Evolutionary conservation across 768 basidiomycete species (phyloP).

Genomic region (Peribolospora kevripleyi): DNA sequence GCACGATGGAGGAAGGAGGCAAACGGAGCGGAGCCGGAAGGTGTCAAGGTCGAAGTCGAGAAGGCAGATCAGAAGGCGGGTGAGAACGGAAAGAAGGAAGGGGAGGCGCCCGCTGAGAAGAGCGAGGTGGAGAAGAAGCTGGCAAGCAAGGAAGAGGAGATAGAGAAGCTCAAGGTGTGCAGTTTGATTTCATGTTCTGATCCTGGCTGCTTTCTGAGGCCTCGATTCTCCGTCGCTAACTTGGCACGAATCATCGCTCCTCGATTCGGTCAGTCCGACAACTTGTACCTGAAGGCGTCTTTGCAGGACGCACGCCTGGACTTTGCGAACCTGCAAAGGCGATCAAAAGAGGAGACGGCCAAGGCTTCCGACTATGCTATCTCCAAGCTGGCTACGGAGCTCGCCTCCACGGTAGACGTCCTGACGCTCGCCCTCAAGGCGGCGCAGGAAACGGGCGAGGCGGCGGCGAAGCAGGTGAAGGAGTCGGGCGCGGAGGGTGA

Average conservation of each 20-base stretch:
- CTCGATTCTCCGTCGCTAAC: too few relatives aligned
- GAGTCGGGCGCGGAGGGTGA: conserved; percentile 17
- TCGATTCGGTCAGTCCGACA: not conserved
- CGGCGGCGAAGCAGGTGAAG: conserved; percentile 18
- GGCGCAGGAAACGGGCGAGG: conserved; percentile 23
- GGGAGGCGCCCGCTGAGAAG: too few relatives aligned
- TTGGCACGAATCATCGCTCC: conserved; percentile 5
- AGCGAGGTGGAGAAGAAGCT: too few relatives aligned
- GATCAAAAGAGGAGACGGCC: conserved; percentile 69
- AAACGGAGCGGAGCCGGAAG: too few relatives aligned
- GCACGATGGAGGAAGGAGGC: too few relatives aligned
- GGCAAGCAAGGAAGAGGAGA: too few relatives aligned
- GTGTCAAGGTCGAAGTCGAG: too few relatives aligned
- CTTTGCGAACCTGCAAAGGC: conserved; percentile 80
- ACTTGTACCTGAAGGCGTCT: conserved; percentile 2
- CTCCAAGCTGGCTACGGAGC: conserved; percentile 46
- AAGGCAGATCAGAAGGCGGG: too few relatives aligned
- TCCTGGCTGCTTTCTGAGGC: too few relatives aligned
- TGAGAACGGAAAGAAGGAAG: too few relatives aligned
- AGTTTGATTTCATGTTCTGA: too few relatives aligned
- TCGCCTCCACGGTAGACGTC: conserved; percentile 40
- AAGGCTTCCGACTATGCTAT: conserved; percentile 87
- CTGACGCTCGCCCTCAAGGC: conserved; percentile 48
- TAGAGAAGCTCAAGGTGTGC: too few relatives aligned
- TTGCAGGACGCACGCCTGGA: conserved; percentile 65